Conservation (phyloP, 768 basidiomycete species). For the Lactarius sanguifluus region DNA sequence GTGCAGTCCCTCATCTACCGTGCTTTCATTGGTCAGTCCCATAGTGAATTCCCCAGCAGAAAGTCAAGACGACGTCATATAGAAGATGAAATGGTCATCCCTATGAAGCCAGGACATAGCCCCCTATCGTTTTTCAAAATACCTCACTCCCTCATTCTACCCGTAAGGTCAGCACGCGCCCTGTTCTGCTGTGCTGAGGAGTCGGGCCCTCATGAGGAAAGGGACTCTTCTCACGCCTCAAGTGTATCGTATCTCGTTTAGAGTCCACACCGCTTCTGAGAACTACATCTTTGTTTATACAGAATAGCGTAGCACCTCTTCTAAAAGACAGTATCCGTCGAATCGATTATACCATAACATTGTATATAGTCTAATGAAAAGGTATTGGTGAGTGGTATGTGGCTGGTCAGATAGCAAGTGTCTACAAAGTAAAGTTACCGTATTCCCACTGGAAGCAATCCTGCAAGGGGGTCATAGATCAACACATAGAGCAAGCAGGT, state of each 20-base stretch:
- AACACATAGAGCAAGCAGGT: neutral
- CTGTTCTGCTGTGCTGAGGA: no score
- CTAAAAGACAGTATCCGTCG: neutral
- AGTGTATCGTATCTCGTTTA: neutral
- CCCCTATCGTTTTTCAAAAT: no score
- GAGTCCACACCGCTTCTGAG: neutral
- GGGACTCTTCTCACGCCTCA: neutral
- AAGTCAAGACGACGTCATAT: no score
- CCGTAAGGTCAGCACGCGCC: no score
- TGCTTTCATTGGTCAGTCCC: neutral
- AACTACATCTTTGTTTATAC: neutral
- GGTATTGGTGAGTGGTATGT: neutral
- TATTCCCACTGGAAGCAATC: conserved; percentile 78
- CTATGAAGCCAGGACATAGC: neutral
- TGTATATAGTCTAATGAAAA: neutral
- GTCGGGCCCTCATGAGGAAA: no score
- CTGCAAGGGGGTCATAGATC: conserved; percentile 36
- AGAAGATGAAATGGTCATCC: no score
- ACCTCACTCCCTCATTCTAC: no score
- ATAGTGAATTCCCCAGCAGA: no score
- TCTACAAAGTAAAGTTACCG: conserved; percentile 41
- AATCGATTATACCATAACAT: neutral
- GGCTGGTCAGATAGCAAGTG: no score
- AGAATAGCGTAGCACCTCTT: neutral
- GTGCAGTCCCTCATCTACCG: neutral